Evolutionary conservation across 116 monocot genomes (phyloP).

Genomic region (Trichopus zeylanicus): DNA sequence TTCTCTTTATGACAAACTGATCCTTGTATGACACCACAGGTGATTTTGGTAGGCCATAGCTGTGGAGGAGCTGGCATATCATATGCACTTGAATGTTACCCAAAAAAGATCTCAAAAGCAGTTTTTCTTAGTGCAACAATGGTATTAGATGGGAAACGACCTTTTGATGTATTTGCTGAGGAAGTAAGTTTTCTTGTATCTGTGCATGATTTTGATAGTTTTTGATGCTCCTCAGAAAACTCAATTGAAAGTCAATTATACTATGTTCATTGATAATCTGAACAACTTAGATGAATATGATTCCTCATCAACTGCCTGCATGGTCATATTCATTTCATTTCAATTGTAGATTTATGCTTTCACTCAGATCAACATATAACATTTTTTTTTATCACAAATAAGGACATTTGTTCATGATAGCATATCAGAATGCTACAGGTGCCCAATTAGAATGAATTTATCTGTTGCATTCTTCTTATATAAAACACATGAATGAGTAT

Average conservation of each 20-base stretch:
- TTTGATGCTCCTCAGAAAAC: background rate
- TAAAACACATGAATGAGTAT: too few species aligned
- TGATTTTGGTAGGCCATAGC: slow-evolving; percentile 91
- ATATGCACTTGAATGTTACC: slow-evolving; percentile 59
- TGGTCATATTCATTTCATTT: too few species aligned
- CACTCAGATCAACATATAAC: too few species aligned
- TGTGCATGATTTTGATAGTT: background rate
- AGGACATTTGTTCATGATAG: too few species aligned
- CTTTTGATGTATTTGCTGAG: slow-evolving; percentile 73
- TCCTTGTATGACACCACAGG: slow-evolving; percentile 30
- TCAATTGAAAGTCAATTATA: too few species aligned
- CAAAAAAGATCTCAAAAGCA: slow-evolving; percentile 78
- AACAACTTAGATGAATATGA: background rate
- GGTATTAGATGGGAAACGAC: slow-evolving; percentile 78
- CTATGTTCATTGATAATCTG: too few species aligned
- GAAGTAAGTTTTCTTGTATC: slow-evolving; percentile 27
- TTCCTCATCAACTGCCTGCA: background rate
- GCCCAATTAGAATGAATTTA: too few species aligned
- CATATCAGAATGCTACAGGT: too few species aligned
- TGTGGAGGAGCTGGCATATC: slow-evolving; percentile 90
- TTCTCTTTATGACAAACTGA: slow-evolving; percentile 1
- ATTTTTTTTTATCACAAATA: too few species aligned
- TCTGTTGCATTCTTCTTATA: too few species aligned
- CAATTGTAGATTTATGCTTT: too few species aligned
- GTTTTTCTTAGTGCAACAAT: slow-evolving; percentile 79